These are phyloP conservation scores for Periconia sp. DNA, from an alignment of 2,329 filamentous ascomycete genomes.

Conservation along the genomic window DNA sequence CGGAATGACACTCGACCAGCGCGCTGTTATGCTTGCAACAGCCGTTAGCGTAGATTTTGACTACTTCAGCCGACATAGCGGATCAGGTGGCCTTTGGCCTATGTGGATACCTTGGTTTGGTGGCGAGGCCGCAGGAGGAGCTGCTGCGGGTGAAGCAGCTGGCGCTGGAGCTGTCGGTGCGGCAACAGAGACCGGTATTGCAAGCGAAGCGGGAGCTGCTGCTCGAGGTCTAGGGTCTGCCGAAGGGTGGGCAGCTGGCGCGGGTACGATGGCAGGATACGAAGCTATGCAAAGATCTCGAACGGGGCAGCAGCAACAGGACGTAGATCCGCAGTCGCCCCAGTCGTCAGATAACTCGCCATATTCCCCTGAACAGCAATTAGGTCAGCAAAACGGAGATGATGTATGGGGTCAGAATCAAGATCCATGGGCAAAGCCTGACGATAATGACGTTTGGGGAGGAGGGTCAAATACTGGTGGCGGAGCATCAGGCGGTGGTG, in stretches of 20 bases:
- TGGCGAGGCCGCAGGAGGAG: conserved; percentile 48
- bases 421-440: conserved; percentile 32
- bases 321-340: conserved; percentile 33
- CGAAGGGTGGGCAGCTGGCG: conserved; percentile 57
- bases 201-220: conserved; percentile 57
- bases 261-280: conserved; percentile 67
- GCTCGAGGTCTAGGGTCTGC: conserved; percentile 46
- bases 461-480: conserved; percentile 31
- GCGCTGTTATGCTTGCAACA: conserved; percentile 70
- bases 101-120: conserved; percentile 58
- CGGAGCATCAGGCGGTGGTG: conserved; percentile 32
- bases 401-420: conserved; percentile 36
- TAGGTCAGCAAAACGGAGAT: conserved; percentile 19
- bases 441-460: conserved; percentile 38
- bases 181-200: conserved; percentile 50
- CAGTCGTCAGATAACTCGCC: conserved; percentile 30
- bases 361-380: conserved; percentile 24
- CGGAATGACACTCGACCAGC: conserved; percentile 69
- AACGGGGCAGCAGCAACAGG: conserved; percentile 26
- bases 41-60: conserved; percentile 71
- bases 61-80: conserved; percentile 68
- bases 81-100: conserved; percentile 50
- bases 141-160: conserved; percentile 48
- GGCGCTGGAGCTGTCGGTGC: conserved; percentile 42
- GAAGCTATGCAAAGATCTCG: conserved; percentile 66